Evolutionary conservation across 768 basidiomycete genomes (phyloP).

Genomic region (Vararia minispora): DNA sequence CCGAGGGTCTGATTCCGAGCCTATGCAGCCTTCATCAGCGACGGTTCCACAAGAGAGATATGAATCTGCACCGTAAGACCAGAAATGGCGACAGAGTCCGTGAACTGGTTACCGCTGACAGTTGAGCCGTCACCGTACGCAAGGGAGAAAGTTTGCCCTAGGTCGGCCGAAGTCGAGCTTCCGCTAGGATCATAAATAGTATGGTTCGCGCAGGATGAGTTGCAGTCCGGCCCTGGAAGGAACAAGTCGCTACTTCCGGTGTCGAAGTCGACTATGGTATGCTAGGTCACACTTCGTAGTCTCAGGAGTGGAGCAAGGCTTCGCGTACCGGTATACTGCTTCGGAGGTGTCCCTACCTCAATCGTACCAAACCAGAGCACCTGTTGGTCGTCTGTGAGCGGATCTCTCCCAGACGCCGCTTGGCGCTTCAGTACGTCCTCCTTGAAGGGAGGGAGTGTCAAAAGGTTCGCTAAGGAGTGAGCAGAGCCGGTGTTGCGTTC

Average conservation of each 20-base stretch:
- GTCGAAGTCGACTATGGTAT: slow-evolving; percentile 7
- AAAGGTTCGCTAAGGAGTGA: slow-evolving; percentile 22
- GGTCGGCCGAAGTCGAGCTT: slow-evolving; percentile 14
- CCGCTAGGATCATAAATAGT: slow-evolving; percentile 7
- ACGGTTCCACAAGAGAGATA: not conserved
- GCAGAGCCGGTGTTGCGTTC: slow-evolving; percentile 31
- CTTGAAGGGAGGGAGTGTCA: not conserved
- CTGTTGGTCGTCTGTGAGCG: slow-evolving; percentile 26
- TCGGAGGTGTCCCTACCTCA: slow-evolving; percentile 35
- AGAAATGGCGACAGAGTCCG: slow-evolving; percentile 17
- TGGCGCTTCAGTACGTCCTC: not conserved
- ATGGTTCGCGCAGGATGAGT: slow-evolving; percentile 5
- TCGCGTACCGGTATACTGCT: slow-evolving; percentile 29
- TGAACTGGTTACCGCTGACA: slow-evolving; percentile 20
- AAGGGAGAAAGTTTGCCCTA: slow-evolving; percentile 18
- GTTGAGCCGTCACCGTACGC: slow-evolving; percentile 24
- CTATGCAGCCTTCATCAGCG: not conserved
- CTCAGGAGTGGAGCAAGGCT: not conserved
- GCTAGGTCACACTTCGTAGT: not conserved
- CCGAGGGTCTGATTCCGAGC: slow-evolving; percentile 25
- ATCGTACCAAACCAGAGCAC: slow-evolving; percentile 35
- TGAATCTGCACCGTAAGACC: not conserved
- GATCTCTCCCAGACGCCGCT: slow-evolving; percentile 20
- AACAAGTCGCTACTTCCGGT: slow-evolving; percentile 7
- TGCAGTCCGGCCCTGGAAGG: slow-evolving; percentile 3